phyloP scores from a whole-genome alignment of 2,329 filamentous ascomycete genomes.

The Septoria petroselini region DNA sequence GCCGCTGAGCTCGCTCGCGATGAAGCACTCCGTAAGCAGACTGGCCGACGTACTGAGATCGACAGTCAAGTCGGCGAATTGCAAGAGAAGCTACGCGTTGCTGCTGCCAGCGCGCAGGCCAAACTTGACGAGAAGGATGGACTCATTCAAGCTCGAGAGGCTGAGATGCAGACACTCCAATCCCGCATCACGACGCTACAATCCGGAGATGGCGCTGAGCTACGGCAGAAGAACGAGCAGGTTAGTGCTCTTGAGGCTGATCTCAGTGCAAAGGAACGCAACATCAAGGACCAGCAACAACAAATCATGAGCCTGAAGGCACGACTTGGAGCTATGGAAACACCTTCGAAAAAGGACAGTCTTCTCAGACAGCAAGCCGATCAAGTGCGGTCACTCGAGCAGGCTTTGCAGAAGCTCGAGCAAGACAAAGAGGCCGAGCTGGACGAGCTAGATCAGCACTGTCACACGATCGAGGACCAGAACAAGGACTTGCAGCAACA shows the following conservation, averaged over 20 bases:
- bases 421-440: constrained; percentile 40
- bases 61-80: constrained; percentile 48
- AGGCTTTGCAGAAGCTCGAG: constrained; percentile 34
- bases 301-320: constrained; percentile 36
- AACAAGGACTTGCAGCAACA: constrained; percentile 33
- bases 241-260: constrained; percentile 41
- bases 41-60: constrained; percentile 56
- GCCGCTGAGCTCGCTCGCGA: constrained; percentile 31
- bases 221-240: constrained; percentile 34
- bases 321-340: constrained; percentile 37
- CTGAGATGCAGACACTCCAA: constrained; percentile 40
- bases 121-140: constrained; percentile 45
- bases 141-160: constrained; percentile 42
- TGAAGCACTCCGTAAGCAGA: constrained; percentile 39
- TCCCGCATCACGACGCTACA: constrained; percentile 34
- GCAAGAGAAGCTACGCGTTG: constrained; percentile 50
- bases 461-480: constrained; percentile 34
- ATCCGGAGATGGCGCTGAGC: constrained; percentile 34
- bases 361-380: constrained; percentile 39
- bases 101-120: constrained; percentile 38
- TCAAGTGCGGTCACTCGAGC: constrained; percentile 36
- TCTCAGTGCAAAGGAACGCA: constrained; percentile 36
- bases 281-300: constrained; percentile 33
- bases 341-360: constrained; percentile 40
- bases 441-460: constrained; percentile 38